phyloP scores from a whole-genome alignment of 257 asterid genomes.

The Salvia splendens region DNA sequence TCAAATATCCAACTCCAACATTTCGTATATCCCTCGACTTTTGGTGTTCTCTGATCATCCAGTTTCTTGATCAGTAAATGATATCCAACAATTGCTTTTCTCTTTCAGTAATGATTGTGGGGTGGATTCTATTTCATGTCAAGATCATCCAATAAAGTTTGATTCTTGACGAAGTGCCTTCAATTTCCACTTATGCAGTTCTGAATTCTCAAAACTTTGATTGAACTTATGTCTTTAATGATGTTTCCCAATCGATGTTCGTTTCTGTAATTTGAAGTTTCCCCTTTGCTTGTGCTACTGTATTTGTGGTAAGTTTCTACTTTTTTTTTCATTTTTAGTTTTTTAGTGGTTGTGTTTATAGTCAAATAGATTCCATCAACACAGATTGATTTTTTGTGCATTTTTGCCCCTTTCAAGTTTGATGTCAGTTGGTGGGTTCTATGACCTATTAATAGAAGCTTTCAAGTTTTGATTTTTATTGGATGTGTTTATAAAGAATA shows the following conservation, averaged over 20 bases:
- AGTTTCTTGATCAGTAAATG: slow-evolving; percentile 22
- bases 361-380: no score
- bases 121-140: no score
- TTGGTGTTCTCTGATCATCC: slow-evolving; percentile 9
- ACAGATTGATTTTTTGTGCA: no score
- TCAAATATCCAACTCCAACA: not conserved
- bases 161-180: not conserved
- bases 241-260: slow-evolving; percentile 16
- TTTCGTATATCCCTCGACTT: not conserved
- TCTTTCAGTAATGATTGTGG: not conserved
- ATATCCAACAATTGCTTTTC: not conserved
- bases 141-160: not conserved
- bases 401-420: no score
- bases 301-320: not conserved
- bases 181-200: not conserved
- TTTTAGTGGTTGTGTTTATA: no score
- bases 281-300: not conserved
- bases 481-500: not conserved
- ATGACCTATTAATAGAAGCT: not conserved
- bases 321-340: no score
- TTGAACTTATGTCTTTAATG: slow-evolving; percentile 10
- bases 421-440: no score
- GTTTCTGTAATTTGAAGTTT: not conserved
- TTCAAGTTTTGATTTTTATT: not conserved
- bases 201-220: not conserved